Evolutionary conservation across 208 protist genomes (phyloP), one percentile per base, ranked within the genome.

Genomic region (Acanthamoeba divionensis): DNA sequence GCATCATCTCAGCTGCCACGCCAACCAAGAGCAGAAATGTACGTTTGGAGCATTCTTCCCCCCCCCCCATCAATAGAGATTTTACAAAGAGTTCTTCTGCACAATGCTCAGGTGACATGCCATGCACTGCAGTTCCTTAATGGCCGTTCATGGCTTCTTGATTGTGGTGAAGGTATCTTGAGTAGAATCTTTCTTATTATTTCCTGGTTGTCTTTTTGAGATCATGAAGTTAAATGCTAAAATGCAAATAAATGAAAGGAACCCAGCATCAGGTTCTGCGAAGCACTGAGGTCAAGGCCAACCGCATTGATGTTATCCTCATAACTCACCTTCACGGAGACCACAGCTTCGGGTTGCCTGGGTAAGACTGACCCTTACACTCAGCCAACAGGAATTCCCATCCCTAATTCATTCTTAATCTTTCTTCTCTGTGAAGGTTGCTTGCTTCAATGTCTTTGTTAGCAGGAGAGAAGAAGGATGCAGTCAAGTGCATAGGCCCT

Each of bases 321-420:
- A 91, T 93, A n/a, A 93, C 92, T 9, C 92, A 93, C 45, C 26
- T 93, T 21, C 92, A 93, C 41, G 92, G 91, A 10, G 92, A 93
- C 57, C 91, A 93, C 52, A 45, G 41, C 8, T 93, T 93, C 13
- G 91, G 91, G 13, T 36, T 93, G 44, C 91, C 91, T n/a, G 91
- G 91, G 82, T 89, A 73, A 12, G 71, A 18, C 15, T 60, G n/a
- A n/a, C n/a, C n/a, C n/a, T n/a, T n/a, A n/a, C n/a, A n/a, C n/a
- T n/a, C n/a, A n/a, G n/a, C n/a, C n/a, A n/a, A n/a, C 60, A 66
- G 29, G 0, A 24, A 24, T 77, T 77, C 66, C 38, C 18, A 33
- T 5, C 0, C 1, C n/a, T 82, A 15, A 60, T 18, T 36, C 47
- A 13, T 50, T 4, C 36, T 2, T 82, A 15, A n/a, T 62, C 18